Conservation (phyloP, 73 alveolate genomes). For the Paramecium biaurelia region DNA sequence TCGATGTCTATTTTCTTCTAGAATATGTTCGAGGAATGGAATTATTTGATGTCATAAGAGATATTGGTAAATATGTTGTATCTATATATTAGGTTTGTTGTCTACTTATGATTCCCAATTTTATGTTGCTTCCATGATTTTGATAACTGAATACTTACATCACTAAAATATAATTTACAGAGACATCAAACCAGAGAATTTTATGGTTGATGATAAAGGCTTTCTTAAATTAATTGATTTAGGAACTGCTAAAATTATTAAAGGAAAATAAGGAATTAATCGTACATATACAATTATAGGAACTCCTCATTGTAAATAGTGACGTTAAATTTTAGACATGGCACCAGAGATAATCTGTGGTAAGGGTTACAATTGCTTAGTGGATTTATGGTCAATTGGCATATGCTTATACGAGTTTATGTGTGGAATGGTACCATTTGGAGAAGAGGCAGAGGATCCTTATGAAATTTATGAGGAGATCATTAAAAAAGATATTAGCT, state of each 20-base stretch:
- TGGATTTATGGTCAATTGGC: conserved; percentile 81
- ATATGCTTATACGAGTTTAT: conserved; percentile 71
- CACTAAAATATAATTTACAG: conserved; percentile 71
- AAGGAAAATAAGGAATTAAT: conserved; percentile 62
- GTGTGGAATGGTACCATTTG: conserved; percentile 85
- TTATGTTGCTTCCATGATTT: conserved; percentile 70
- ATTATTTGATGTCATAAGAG: conserved; percentile 74
- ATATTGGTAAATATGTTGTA: conserved; percentile 29
- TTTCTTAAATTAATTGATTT: conserved; percentile 68
- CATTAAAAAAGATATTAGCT: conserved; percentile 69
- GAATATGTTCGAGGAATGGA: conserved; percentile 76
- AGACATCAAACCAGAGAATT: conserved; percentile 75
- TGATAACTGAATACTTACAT: conserved; percentile 71
- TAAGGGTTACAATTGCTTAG: conserved; percentile 74
- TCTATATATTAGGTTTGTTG: conserved; percentile 43
- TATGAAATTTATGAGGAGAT: conserved; percentile 71
- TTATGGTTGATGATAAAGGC: conserved; percentile 73
- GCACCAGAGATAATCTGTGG: conserved; percentile 78
- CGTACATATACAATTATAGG: conserved; percentile 73
- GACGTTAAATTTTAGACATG: neutral
- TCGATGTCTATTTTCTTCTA: conserved; percentile 68
- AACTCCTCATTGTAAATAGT: conserved; percentile 63
- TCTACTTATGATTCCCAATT: conserved; percentile 68
- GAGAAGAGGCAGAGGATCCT: conserved; percentile 78
- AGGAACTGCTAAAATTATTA: conserved; percentile 71